Evolutionary conservation across 176 grass and related monocot species (phyloP), one percentile per base, ranked within the genome.

Genomic region (Phyllostachys edulis): DNA sequence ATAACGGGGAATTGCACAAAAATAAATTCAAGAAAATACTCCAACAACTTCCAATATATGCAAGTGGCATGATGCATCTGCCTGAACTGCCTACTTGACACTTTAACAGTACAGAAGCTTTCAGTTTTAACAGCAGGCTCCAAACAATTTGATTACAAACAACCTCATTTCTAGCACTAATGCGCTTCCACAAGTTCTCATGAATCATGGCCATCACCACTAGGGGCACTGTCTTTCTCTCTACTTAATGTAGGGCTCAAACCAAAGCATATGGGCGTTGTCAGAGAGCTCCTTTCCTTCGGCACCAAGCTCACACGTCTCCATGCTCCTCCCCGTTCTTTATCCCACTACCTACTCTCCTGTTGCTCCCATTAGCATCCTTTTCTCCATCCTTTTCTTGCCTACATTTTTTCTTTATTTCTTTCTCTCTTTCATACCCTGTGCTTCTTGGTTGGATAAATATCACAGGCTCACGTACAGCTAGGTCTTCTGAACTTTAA

Each of bases 271-370:
- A 87, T 90, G 89, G 89, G 80, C 45, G 50, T 60, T 69, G 89
- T 84, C 80, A 90, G 89, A 78, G 73, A 15, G 41, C 21, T 3
- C 79, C 67, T 90, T 90, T 84, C 85, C 80, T 90, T 87, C 76
- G 80, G 84, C 80, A 80, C 80, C 89, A 90, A 90, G 85, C 80
- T 87, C 89, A 90, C 84, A 87, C 80, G 74, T 90, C 80, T 90
- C 84, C 89, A 87, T 83, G 74, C 37, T 55, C 83, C 85, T 54
- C 47, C 18, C 51, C 79, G 51, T 10, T 87, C 72, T 77, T 88
- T 87, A 82, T 62, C 70, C 52, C 66, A 89, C 75, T 81, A 82
- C 69, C 82, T 54, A 90, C 78, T 86, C 63, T 66, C 56, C 65
- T 86, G 78, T 82, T 86, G 83, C 89, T 52, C 60, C 62, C 84